Evolutionary conservation across 805 yeast species (phyloP), one percentile per base, ranked within the genome.

Genomic region (Lipomyces mesembrius): DNA sequence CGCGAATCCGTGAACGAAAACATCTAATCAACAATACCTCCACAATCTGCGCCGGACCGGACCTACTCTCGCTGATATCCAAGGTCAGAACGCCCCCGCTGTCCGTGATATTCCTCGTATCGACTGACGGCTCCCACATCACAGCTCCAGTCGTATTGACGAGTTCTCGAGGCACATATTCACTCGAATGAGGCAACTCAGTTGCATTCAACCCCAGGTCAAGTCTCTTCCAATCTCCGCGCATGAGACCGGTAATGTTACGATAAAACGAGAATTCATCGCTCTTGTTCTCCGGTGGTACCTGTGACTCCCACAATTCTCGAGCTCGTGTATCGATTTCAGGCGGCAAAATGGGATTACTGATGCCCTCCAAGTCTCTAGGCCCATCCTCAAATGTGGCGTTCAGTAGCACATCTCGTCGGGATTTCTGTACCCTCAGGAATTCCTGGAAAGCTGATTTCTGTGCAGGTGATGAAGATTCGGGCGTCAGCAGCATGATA

Each of bases 301-400:
- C 49, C 57, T 68, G 71, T 2, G 67, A 60, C 9, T 49, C 72
- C 94, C 94, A 89, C n/a, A 89, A 79, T 14, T 73, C 70, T 46
- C 78, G 77, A 0, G 91, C 87, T 25, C 74, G 70, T 1, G 75
- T 64, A 63, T 87, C 84, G 4, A 91, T 79, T 12, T 74, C 77
- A 71, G 88, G 81, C 0, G 96, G 95, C 7, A 91, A 73, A 0
- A 90, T 77, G 25, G 90, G 71, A 25, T 66, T 64, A 14, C 59
- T 43, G 37, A 70, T 66, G 11, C 72, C 72, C 34, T 70, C 72
- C 9, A 70, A 55, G 14, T 62, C 70, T 34, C 58, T 35, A 14
- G 71, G 71, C 12, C 71, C 71, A 1, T 37, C 54, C 27, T 60
- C 70, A 39, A 57, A 68, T n/a, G 71, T 66, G 29, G 71, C 37